These are phyloP conservation scores for Cryoendolithus antarcticus DNA, from an alignment of 2,329 filamentous ascomycete species.

Conservation along the genomic window DNA sequence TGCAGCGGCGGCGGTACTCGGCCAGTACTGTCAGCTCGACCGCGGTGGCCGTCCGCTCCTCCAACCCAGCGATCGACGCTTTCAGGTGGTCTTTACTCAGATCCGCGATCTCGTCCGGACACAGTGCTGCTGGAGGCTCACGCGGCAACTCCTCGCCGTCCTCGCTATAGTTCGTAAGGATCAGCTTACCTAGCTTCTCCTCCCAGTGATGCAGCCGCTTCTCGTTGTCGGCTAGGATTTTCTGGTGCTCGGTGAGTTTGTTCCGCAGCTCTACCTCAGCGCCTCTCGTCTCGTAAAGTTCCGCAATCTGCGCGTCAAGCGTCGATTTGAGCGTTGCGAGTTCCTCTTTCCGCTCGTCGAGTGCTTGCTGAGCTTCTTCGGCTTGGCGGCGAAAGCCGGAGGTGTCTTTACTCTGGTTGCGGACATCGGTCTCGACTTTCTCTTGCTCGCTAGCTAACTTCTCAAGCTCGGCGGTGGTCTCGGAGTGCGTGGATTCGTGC, in stretches of 20 bases:
- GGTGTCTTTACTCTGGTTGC: conserved; percentile 62
- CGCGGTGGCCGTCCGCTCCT: conserved; percentile 70
- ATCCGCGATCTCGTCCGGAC: conserved; percentile 53
- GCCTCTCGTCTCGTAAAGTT: conserved; percentile 79
- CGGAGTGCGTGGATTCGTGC: conserved; percentile 68
- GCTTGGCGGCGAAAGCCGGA: conserved; percentile 60
- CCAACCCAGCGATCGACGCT: conserved; percentile 51
- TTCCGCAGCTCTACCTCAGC: conserved; percentile 97
- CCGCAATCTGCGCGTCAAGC: conserved; percentile 71
- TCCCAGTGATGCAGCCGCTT: conserved; percentile 76
- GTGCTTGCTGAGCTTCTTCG: conserved; percentile 65
- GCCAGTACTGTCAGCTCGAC: conserved; percentile 82
- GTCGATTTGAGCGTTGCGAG: conserved; percentile 69
- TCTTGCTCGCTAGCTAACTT: conserved; percentile 61
- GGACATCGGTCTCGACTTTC: conserved; percentile 64
- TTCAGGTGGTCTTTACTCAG: conserved; percentile 53
- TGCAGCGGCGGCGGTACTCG: conserved; percentile 75
- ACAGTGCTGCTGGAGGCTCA: conserved; percentile 64
- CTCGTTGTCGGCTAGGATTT: conserved; percentile 73
- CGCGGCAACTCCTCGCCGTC: conserved; percentile 43
- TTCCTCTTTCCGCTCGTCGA: conserved; percentile 69
- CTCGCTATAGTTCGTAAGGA: conserved; percentile 60
- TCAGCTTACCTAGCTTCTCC: conserved; percentile 75
- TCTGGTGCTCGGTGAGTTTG: conserved; percentile 92
- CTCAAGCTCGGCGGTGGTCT: conserved; percentile 68